Conservation (phyloP, 129 eudicot species). For the Oenanthe sinensis region DNA sequence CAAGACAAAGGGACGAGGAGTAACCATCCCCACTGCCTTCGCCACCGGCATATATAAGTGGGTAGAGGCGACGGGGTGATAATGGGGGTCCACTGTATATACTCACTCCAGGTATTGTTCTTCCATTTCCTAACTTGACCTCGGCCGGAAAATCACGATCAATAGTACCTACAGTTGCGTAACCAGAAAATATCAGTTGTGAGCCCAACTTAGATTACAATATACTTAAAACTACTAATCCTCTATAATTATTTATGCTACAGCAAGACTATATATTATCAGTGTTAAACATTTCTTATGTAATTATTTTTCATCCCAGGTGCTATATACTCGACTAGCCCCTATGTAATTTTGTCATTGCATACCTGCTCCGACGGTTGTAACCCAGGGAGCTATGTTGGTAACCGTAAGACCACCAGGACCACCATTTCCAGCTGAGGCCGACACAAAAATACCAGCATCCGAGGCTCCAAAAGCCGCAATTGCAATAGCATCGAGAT, state of each 20-base stretch:
- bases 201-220: background rate
- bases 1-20: slow-evolving; percentile 79
- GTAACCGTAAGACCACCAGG: slow-evolving; percentile 88
- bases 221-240: background rate
- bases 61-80: slow-evolving; percentile 43
- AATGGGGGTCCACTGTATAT: slow-evolving; percentile 75
- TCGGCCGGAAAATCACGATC: slow-evolving; percentile 90
- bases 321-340: background rate
- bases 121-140: slow-evolving; percentile 87
- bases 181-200: background rate
- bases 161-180: slow-evolving; percentile 46
- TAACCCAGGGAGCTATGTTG: slow-evolving; percentile 91
- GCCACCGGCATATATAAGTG: slow-evolving; percentile 69
- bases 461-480: slow-evolving; percentile 69
- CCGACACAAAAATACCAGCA: slow-evolving; percentile 71
- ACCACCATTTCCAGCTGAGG: slow-evolving; percentile 93
- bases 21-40: slow-evolving; percentile 75
- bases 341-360: background rate
- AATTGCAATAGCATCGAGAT: slow-evolving; percentile 82
- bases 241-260: background rate
- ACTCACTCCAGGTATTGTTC: slow-evolving; percentile 57
- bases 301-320: background rate
- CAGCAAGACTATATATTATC: too few relatives aligned
- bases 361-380: slow-evolving; percentile 88
- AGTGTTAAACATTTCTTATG: background rate